phyloP scores from a whole-genome alignment of 768 basidiomycete species.

The Lactarius deliciosus region DNA sequence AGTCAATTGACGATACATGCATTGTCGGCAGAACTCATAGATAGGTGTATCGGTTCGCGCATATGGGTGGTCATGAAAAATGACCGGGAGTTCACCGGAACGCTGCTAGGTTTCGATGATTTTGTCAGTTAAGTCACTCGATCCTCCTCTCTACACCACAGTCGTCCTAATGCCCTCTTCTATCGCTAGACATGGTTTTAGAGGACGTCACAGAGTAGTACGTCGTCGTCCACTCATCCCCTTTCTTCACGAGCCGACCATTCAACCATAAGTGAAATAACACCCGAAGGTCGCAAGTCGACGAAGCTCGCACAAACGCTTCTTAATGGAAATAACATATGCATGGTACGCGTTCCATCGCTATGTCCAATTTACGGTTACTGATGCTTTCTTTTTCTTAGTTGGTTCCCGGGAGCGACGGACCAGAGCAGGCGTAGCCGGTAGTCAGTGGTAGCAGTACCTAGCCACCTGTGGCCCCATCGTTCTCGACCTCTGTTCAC shows the following conservation, averaged over 20 bases:
- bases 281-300: slow-evolving; percentile 76
- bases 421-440: slow-evolving; percentile 46
- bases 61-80: slow-evolving; percentile 99
- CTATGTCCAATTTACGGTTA: neutral
- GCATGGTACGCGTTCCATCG: slow-evolving; percentile 60
- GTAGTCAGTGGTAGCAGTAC: neutral
- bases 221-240: slow-evolving; percentile 36
- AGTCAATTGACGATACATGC: slow-evolving; percentile 7
- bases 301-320: slow-evolving; percentile 86
- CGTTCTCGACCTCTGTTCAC: neutral
- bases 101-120: slow-evolving; percentile 94
- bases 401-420: slow-evolving; percentile 72
- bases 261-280: slow-evolving; percentile 63
- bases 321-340: slow-evolving; percentile 93
- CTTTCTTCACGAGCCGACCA: neutral
- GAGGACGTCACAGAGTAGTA: slow-evolving; percentile 98
- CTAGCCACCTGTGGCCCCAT: neutral
- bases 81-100: slow-evolving; percentile 96
- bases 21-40: slow-evolving; percentile 74
- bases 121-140: slow-evolving; percentile 88
- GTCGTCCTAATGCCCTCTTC: neutral
- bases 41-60: slow-evolving; percentile 93
- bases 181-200: slow-evolving; percentile 76
- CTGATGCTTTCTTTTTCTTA: slow-evolving; percentile 33
- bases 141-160: neutral